Conservation (phyloP, 2,329 filamentous ascomycete species). For the Cladophialophora exuberans region DNA sequence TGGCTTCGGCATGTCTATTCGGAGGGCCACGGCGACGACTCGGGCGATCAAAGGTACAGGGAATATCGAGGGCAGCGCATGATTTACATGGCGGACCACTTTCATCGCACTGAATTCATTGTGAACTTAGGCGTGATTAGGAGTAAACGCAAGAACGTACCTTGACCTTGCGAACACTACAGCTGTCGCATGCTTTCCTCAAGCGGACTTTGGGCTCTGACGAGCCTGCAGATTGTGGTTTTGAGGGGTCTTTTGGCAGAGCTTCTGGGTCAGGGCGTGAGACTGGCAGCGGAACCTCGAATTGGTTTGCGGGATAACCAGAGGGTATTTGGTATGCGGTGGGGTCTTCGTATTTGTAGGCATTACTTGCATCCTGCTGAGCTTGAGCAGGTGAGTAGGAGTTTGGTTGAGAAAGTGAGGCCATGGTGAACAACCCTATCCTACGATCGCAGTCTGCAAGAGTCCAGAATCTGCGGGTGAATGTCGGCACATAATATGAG, state of each 20-base stretch:
- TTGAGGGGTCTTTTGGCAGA: constrained; percentile 11
- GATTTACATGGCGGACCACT: constrained; percentile 68
- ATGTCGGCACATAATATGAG: constrained; percentile 26
- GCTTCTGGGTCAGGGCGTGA: constrained; percentile 17
- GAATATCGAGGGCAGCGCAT: constrained; percentile 66
- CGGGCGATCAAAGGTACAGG: constrained; percentile 68
- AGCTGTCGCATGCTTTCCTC: constrained; percentile 58
- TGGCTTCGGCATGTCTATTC: constrained; percentile 67
- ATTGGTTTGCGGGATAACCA: constrained; percentile 25
- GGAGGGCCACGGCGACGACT: constrained; percentile 67
- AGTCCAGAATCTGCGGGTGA: constrained; percentile 21
- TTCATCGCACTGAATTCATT: constrained; percentile 61
- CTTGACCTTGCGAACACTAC: constrained; percentile 58
- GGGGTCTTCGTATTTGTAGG: constrained; percentile 30
- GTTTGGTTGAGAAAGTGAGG: constrained; percentile 23
- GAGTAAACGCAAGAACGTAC: constrained; percentile 36
- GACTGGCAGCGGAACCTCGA: constrained; percentile 24
- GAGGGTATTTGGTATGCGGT: constrained; percentile 26
- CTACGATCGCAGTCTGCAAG: constrained; percentile 2
- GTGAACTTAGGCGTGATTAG: constrained; percentile 13
- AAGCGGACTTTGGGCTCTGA: constrained; percentile 44
- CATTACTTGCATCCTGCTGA: constrained; percentile 21
- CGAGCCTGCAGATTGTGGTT: constrained; percentile 14
- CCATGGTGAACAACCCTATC: constrained; percentile 19
- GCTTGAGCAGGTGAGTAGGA: constrained; percentile 22